These are phyloP conservation scores for Pilatotrama ljubarskyi DNA, from an alignment of 768 basidiomycete genomes.

Conservation along the genomic window DNA sequence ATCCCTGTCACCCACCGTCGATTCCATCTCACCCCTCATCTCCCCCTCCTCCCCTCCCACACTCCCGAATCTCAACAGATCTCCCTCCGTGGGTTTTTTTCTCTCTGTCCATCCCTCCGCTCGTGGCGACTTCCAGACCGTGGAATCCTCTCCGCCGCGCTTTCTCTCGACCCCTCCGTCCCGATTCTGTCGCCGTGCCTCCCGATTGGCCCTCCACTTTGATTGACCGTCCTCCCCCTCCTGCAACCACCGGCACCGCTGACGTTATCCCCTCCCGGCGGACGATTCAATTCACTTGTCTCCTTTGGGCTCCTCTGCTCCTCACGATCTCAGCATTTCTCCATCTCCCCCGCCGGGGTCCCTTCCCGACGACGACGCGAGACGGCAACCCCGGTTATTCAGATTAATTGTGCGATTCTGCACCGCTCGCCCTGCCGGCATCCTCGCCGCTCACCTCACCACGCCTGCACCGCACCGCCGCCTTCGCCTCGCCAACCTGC, in stretches of 20 bases:
- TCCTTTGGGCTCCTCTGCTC: constrained; percentile 21
- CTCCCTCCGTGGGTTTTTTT: constrained; percentile 12
- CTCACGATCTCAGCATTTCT: constrained; percentile 9
- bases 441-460: constrained; percentile 1
- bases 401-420: constrained; percentile 8
- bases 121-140: constrained; percentile 17
- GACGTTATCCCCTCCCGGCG: constrained; percentile 45
- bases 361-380: constrained; percentile 11
- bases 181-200: constrained; percentile 42
- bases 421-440: constrained; percentile 9
- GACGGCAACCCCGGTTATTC: constrained; percentile 12
- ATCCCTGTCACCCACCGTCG: constrained; percentile 26
- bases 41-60: constrained; percentile 18
- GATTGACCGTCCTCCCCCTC: constrained; percentile 19
- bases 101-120: constrained; percentile 17
- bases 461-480: constrained; percentile 12
- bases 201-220: constrained; percentile 48
- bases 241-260: constrained; percentile 13
- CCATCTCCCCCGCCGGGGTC: constrained; percentile 8
- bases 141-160: constrained; percentile 29
- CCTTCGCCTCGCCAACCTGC: background rate
- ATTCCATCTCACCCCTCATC: constrained; percentile 28
- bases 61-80: constrained; percentile 16
- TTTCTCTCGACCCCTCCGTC: constrained; percentile 39
- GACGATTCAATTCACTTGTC: constrained; percentile 29